Evolutionary conservation across 179 eudicot genomes (phyloP).

Genomic region (Beta lomatogona): DNA sequence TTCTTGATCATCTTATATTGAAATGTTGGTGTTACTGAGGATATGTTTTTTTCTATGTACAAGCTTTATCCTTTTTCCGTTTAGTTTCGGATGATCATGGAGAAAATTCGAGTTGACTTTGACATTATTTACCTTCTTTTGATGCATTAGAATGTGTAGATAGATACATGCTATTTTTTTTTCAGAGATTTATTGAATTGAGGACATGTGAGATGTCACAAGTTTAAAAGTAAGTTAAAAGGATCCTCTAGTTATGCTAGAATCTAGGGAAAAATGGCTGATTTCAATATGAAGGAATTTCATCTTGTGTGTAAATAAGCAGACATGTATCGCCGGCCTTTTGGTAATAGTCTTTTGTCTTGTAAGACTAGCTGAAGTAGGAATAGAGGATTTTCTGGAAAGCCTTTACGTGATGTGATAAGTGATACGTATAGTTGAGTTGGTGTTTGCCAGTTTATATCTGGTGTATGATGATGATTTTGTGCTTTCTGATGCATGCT

Average conservation of each 20-base stretch:
- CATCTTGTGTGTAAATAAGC: background rate
- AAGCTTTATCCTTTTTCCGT: background rate
- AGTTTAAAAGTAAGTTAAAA: background rate
- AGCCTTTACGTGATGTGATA: background rate
- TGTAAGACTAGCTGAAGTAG: background rate
- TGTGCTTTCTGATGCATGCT: background rate
- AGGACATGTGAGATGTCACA: background rate
- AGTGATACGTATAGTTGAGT: background rate
- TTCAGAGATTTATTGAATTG: background rate
- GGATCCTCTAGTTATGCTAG: background rate
- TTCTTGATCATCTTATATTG: background rate
- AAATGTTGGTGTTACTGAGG: background rate
- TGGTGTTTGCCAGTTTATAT: background rate
- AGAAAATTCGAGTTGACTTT: slow-evolving; percentile 7
- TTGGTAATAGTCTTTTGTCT: background rate
- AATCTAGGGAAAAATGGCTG: background rate
- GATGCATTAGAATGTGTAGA: slow-evolving; percentile 13
- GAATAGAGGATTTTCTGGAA: background rate
- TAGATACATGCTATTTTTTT: background rate
- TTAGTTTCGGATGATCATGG: background rate
- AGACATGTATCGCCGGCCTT: background rate
- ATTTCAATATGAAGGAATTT: background rate
- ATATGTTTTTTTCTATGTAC: background rate
- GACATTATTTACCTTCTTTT: background rate
- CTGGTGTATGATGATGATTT: background rate